These are phyloP conservation scores for Penicillium maclennaniae DNA, from an alignment of 495 filamentous ascomycete genomes.

Conservation along the genomic window DNA sequence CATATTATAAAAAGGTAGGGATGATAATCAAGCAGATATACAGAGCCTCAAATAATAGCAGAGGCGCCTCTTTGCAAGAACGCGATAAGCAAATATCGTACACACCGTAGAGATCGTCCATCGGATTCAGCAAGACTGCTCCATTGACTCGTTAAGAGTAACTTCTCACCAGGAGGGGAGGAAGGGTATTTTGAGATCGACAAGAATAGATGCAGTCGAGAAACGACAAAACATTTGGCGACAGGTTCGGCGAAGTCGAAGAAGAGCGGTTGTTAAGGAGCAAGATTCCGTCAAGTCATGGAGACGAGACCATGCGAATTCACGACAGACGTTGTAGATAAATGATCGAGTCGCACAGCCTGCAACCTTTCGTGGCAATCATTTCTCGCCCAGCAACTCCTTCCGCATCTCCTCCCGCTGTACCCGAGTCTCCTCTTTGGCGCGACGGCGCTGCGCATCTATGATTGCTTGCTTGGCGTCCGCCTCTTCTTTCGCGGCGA, in stretches of 20 bases:
- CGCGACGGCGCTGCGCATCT: conserved; percentile 48
- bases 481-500: conserved; percentile 63
- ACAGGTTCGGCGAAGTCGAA: no score
- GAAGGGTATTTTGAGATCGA: background rate
- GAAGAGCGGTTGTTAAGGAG: background rate
- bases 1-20: background rate
- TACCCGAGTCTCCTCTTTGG: conserved; percentile 47
- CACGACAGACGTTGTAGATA: background rate
- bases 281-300: background rate
- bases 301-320: background rate
- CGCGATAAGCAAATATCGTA: conserved; percentile 17
- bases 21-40: conserved; percentile 5
- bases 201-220: background rate
- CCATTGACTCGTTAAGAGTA: background rate
- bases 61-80: background rate
- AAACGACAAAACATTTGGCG: background rate
- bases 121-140: background rate
- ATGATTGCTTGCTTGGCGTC: conserved; percentile 39
- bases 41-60: conserved; percentile 1
- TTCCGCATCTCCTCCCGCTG: conserved; percentile 57
- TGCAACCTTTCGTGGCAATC: background rate
- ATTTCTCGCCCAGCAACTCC: conserved; percentile 42
- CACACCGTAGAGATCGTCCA: conserved; percentile 18
- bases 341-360: background rate
- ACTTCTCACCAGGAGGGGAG: background rate